A percentile compares a stretch with the other conserved stretches of the same genome.
Conservation (phyloP, 2,329 filamentous ascomycete genomes). For the Lasiodiplodia sp. region DNA sequence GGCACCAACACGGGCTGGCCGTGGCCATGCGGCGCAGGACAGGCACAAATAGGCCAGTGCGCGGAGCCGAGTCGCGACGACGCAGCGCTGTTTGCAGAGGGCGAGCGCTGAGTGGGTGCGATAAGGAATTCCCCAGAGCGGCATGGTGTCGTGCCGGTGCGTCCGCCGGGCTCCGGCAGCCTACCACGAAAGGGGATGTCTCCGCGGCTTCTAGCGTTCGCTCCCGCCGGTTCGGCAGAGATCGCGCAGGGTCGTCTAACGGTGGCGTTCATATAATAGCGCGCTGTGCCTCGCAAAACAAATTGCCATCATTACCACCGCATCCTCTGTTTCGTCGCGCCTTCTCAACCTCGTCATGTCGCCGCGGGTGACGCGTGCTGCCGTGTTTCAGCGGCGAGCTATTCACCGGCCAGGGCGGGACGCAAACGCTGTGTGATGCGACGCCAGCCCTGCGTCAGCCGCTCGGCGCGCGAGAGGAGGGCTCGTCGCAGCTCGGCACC, state of each 20-base stretch:
- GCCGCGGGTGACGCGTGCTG: conserved; percentile 6
- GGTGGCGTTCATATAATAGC: conserved; percentile 12
- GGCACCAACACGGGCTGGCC: conserved; percentile 1
- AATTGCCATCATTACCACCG: conserved; percentile 7
- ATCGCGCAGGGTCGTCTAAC: not conserved
- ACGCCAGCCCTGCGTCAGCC: conserved; percentile 13
- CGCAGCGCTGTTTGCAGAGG: not conserved
- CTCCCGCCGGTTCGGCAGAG: not conserved
- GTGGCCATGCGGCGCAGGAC: conserved; percentile 13
- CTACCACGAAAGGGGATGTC: conserved; percentile 10
- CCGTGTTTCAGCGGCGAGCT: conserved; percentile 8
- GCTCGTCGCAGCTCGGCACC: no score
- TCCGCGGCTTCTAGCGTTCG: conserved; percentile 14
- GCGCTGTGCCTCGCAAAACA: conserved; percentile 5
- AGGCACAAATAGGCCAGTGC: conserved; percentile 14
- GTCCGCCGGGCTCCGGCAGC: not conserved
- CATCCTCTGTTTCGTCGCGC: conserved; percentile 15
- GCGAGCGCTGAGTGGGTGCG: conserved; percentile 20
- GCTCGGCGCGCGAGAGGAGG: not conserved
- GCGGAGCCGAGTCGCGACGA: conserved; percentile 5
- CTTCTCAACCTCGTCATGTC: not conserved
- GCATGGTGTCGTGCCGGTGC: conserved; percentile 12
- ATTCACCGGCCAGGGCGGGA: not conserved
- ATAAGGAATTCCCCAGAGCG: conserved; percentile 18
- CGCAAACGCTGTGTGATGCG: conserved; percentile 13